These are phyloP conservation scores for Rhinocladiella similis DNA, from an alignment of 2,329 filamentous ascomycete species.

Conservation along the genomic window DNA sequence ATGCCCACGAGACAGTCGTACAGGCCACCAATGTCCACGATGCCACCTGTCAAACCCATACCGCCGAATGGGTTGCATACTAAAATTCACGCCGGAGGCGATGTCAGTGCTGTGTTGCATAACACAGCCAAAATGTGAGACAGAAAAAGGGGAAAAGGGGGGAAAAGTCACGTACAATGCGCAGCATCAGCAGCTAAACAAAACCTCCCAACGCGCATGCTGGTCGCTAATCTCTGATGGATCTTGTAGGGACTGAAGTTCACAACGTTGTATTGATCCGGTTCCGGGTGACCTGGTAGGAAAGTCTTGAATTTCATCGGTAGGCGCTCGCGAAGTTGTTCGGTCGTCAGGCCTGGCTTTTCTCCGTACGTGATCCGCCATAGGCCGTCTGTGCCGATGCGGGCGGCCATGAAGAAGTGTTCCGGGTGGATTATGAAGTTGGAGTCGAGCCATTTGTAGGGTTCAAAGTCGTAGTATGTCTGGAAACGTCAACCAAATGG, in stretches of 20 bases:
- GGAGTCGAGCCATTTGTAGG: slow-evolving; percentile 35
- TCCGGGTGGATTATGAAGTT: slow-evolving; percentile 63
- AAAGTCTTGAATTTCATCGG: slow-evolving; percentile 58
- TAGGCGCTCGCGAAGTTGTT: slow-evolving; percentile 56
- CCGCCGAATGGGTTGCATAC: slow-evolving; percentile 51
- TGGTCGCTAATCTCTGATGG: slow-evolving; percentile 60
- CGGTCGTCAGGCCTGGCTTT: slow-evolving; percentile 50
- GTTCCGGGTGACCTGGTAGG: slow-evolving; percentile 60
- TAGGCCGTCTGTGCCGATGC: slow-evolving; percentile 58
- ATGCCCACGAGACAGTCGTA: slow-evolving; percentile 58
- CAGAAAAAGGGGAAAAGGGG: slow-evolving; percentile 34
- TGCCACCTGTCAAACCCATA: slow-evolving; percentile 63
- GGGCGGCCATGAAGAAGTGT: slow-evolving; percentile 64
- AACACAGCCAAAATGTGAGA: too few species aligned
- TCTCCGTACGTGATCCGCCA: slow-evolving; percentile 68
- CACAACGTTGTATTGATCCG: slow-evolving; percentile 56
- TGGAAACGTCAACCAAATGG: too few species aligned
- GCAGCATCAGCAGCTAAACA: slow-evolving; percentile 63
- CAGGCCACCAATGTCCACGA: slow-evolving; percentile 63
- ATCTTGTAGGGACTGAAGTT: slow-evolving; percentile 62
- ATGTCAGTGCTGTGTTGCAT: not conserved
- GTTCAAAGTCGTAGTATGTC: slow-evolving; percentile 63
- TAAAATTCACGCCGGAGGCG: not conserved
- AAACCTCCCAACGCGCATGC: slow-evolving; percentile 59
- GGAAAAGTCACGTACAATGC: slow-evolving; percentile 43